Base-by-base conservation (phyloP, 305 asterid species). In the Caryopteris hybrid region DNA sequence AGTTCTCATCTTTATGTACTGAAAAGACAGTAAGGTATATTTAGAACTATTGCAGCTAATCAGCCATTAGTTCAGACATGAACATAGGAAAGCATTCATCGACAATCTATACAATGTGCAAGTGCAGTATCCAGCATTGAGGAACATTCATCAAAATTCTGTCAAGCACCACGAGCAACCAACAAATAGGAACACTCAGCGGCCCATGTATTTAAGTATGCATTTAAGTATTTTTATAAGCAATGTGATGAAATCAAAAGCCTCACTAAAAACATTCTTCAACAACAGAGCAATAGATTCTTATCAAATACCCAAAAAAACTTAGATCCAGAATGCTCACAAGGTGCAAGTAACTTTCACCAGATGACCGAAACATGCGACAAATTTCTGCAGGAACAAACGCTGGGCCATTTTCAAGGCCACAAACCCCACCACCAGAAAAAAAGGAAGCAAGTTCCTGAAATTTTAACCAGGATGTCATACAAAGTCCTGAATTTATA, bases 1-100 rank as follows among this genome's bases (percentile, higher is more conserved):
- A 55, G 90, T 87, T 88, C 96, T 84, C 89, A 81, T 76, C 77
- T 79, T 85, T 78, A 88, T 82, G 79, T 93, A 93, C 99, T 93
- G 96, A 81, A 78, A 84, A 71, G 59, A 75, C 47, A 65, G 38
- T 16, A 56, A 45, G 41, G 55, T 69, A 50, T 18, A 42, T 62
- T 73, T 34, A 76, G 74, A 61, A 56, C 55, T 43, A 70, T 20
- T 56, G 43, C 68, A 58, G 34, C 23, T 10, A 55, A 48, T 41
- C 14, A 74, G 70, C 73, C 13, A 63, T 22, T 23, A 33, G 47
- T 33, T 69, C 51, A 39, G 68, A 53, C 36, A 53, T 34, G 20
- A 21, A 42, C 25, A 52, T 22, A 42, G 51, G 33, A 45, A 60
- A 33, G 68, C 52, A 42, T 71, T 25, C 51, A 36, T 16, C 66